Evolutionary conservation across 2,329 filamentous ascomycete genomes (phyloP).

Genomic region (Fusarium guadeloupense): DNA sequence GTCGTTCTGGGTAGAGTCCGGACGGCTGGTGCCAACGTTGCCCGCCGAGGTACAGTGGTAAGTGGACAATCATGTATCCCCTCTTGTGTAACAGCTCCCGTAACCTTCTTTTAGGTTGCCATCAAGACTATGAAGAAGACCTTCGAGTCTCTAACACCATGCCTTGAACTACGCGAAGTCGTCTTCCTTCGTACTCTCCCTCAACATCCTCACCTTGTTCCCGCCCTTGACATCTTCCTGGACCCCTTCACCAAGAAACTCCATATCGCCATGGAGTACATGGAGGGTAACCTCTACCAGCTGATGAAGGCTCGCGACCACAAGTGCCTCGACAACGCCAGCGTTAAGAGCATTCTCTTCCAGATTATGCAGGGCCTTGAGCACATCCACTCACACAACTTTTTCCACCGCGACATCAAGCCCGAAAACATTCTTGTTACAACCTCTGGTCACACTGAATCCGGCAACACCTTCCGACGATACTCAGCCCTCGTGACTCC

Average conservation of each 20-base stretch:
- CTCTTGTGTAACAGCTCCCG: slow-evolving; percentile 19
- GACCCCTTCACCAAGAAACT: slow-evolving; percentile 96
- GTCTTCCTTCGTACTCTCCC: slow-evolving; percentile 94
- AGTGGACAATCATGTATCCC: slow-evolving; percentile 49
- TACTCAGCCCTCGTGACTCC: slow-evolving; percentile 95
- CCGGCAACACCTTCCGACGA: slow-evolving; percentile 84
- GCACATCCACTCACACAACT: slow-evolving; percentile 95
- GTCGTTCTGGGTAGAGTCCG: slow-evolving; percentile 92
- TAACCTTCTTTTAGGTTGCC: slow-evolving; percentile 72
- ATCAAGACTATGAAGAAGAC: slow-evolving; percentile 99
- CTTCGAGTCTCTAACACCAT: slow-evolving; percentile 90
- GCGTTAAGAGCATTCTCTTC: slow-evolving; percentile 96
- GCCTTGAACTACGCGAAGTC: slow-evolving; percentile 93
- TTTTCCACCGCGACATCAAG: slow-evolving; percentile 99
- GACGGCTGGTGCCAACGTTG: slow-evolving; percentile 87
- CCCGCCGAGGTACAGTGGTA: slow-evolving; percentile 92
- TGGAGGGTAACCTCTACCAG: slow-evolving; percentile 99
- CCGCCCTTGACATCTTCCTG: slow-evolving; percentile 96
- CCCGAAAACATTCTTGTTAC: slow-evolving; percentile 98
- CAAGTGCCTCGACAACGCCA: slow-evolving; percentile 87
- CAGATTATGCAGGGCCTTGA: slow-evolving; percentile 97
- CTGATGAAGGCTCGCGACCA: slow-evolving; percentile 98
- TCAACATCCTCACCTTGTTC: slow-evolving; percentile 90
- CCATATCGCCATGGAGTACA: slow-evolving; percentile 99
- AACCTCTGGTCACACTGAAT: slow-evolving; percentile 84